A percentile compares a stretch with the other conserved stretches of the same genome.
These are phyloP conservation scores for Mycosphaerella arachidis DNA, from an alignment of 2,329 filamentous ascomycete species.

Conservation along the genomic window DNA sequence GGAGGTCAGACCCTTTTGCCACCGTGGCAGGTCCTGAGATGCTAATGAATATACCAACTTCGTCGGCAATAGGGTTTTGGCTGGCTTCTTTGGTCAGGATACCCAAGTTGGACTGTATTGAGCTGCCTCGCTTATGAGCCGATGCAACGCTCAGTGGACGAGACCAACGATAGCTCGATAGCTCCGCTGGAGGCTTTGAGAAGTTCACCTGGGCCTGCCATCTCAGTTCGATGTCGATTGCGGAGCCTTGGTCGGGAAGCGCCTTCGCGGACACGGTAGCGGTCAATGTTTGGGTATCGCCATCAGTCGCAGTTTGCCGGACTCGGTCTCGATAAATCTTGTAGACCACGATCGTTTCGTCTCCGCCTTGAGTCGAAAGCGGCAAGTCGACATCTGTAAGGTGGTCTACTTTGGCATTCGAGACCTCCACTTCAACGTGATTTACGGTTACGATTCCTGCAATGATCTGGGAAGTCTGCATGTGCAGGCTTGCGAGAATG, in stretches of 20 bases:
- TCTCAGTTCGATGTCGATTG: constrained; percentile 21
- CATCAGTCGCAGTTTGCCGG: neutral
- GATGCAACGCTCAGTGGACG: constrained; percentile 17
- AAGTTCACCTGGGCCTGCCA: constrained; percentile 26
- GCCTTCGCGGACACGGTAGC: constrained; percentile 22
- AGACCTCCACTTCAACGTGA: constrained; percentile 54
- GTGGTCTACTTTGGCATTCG: constrained; percentile 53
- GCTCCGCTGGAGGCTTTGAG: constrained; percentile 10
- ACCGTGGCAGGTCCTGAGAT: constrained; percentile 61
- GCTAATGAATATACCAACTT: constrained; percentile 64
- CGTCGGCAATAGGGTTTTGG: neutral
- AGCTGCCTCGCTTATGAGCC: constrained; percentile 13
- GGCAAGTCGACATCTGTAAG: constrained; percentile 20
- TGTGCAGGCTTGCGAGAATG: constrained; percentile 27
- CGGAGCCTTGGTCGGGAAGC: constrained; percentile 20
- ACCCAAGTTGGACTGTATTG: constrained; percentile 9
- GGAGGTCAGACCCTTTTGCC: constrained; percentile 62
- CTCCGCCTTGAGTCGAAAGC: constrained; percentile 51
- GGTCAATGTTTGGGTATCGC: constrained; percentile 5
- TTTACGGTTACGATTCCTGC: constrained; percentile 51
- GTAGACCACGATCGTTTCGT: constrained; percentile 73
- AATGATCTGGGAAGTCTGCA: constrained; percentile 27
- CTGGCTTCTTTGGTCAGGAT: constrained; percentile 6
- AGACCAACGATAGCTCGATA: constrained; percentile 26
- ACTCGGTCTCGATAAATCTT: constrained; percentile 25